Conservation (phyloP, 495 filamentous ascomycete genomes). For the Hypomontagnella monticulosa region DNA sequence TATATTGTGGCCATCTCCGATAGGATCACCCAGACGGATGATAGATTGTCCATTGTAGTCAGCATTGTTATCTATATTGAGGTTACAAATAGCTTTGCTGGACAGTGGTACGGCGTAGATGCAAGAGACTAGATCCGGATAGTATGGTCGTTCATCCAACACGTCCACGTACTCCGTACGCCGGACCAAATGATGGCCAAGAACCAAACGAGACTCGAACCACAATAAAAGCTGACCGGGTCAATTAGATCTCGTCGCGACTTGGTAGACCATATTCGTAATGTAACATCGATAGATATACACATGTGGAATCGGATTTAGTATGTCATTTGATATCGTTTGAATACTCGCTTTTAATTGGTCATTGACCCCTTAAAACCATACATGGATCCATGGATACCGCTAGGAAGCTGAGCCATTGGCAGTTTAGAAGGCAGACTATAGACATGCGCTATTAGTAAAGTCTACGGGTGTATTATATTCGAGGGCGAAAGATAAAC, state of each 20-base stretch:
- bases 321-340: not conserved
- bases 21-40: conserved; percentile 9
- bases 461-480: not conserved
- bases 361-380: not conserved
- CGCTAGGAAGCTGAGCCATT: not conserved
- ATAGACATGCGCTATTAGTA: not conserved
- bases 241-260: not conserved
- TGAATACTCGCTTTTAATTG: not conserved
- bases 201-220: not conserved
- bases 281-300: not conserved
- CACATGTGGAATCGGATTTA: not conserved
- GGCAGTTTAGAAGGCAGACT: not conserved
- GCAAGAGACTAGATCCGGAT: conserved; percentile 14
- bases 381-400: no score
- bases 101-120: conserved; percentile 14
- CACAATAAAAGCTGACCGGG: not conserved
- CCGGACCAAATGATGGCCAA: no score
- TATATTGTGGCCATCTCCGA: conserved; percentile 6
- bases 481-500: conserved; percentile 16
- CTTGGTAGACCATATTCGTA: not conserved
- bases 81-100: not conserved
- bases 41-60: conserved; percentile 29
- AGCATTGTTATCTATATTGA: conserved; percentile 17
- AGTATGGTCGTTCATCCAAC: not conserved
- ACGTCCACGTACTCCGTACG: no score